Conservation (phyloP, 495 filamentous ascomycete genomes). For the Chlorociboria aeruginascens region DNA sequence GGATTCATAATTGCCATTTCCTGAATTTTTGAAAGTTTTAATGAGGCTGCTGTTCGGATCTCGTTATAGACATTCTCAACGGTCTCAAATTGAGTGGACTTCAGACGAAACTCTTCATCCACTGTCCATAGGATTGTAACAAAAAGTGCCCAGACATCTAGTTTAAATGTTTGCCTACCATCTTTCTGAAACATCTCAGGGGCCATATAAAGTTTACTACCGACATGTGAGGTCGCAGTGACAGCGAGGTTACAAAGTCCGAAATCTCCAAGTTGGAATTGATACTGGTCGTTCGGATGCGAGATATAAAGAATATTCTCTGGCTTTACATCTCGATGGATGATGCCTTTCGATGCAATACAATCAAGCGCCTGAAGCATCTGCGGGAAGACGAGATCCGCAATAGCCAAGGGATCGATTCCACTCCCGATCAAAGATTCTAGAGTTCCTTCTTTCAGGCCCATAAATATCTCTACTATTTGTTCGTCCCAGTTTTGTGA, state of each 20-base stretch:
- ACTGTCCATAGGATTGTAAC: conserved; percentile 27
- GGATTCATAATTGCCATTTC: conserved; percentile 14
- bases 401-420: background rate
- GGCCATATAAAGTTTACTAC: no score
- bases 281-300: conserved; percentile 52
- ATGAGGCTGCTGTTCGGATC: conserved; percentile 1
- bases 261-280: conserved; percentile 88
- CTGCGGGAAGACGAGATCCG: conserved; percentile 4
- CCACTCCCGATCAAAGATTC: conserved; percentile 14
- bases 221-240: conserved; percentile 15
- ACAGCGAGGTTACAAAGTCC: conserved; percentile 95
- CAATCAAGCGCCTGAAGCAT: conserved; percentile 14
- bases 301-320: conserved; percentile 78
- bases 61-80: background rate
- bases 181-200: no score
- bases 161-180: conserved; percentile 23
- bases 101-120: conserved; percentile 15
- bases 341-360: conserved; percentile 38
- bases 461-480: conserved; percentile 16
- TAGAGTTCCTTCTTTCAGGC: conserved; percentile 13
- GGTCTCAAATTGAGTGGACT: background rate
- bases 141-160: conserved; percentile 33
- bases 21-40: conserved; percentile 7
- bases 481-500: conserved; percentile 9
- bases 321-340: conserved; percentile 94